phyloP scores from a whole-genome alignment of 306 rosid species.

The Vicia villosa region DNA sequence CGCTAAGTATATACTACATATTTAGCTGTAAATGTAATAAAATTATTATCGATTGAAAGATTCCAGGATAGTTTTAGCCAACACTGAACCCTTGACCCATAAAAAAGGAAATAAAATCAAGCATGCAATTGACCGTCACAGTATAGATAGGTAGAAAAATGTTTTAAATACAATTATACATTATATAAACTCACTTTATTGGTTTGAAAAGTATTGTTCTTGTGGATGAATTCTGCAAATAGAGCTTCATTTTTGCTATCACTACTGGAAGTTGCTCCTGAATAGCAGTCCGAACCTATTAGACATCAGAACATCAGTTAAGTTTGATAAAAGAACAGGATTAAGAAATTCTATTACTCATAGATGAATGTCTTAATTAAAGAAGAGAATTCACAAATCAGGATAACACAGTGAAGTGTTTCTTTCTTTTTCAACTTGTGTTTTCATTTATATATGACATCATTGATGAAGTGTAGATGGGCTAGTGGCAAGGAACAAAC shows the following conservation, averaged over 20 bases:
- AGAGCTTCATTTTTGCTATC: constrained; percentile 88
- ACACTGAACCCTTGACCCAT: constrained; percentile 1
- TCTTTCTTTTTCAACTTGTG: background rate
- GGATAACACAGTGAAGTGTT: background rate
- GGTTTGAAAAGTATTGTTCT: constrained; percentile 95
- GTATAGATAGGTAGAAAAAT: background rate
- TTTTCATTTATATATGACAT: constrained; percentile 22
- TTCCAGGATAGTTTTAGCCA: background rate
- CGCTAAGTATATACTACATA: background rate
- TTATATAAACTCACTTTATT: constrained; percentile 66
- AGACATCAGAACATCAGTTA: constrained; percentile 37
- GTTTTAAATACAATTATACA: constrained; percentile 1
- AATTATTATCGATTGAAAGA: constrained; percentile 14
- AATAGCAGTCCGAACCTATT: constrained; percentile 77
- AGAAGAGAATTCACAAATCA: constrained; percentile 5
- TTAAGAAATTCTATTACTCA: constrained; percentile 15
- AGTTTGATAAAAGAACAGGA: background rate
- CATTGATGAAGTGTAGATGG: constrained; percentile 17
- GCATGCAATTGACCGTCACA: background rate
- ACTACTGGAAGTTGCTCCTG: constrained; percentile 80
- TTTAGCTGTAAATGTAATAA: background rate
- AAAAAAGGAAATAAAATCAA: constrained; percentile 26
- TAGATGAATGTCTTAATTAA: constrained; percentile 5
- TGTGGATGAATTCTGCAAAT: constrained; percentile 85
- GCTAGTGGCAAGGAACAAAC: constrained; percentile 2